Percentiles rank a stretch among this genome's conserved stretches.
These are phyloP conservation scores for Saccharomyces uvarum DNA, from an alignment of 1,139 yeast genomes.

Conservation along the genomic window DNA sequence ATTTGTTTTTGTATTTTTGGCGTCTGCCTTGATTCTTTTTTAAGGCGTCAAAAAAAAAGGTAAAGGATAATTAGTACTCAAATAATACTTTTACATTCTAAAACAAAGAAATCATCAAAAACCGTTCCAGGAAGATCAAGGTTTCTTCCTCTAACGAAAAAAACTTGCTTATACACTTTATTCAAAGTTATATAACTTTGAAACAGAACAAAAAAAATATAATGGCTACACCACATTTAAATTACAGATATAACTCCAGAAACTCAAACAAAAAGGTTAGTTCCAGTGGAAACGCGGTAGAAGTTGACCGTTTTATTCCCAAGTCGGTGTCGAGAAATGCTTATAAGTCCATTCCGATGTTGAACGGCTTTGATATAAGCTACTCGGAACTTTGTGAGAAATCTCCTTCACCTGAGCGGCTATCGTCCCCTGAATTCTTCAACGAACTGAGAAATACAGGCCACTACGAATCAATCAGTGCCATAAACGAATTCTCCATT, in stretches of 20 bases:
- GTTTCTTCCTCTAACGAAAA: background rate
- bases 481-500: constrained; percentile 14
- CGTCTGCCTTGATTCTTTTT: background rate
- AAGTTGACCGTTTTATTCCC: constrained; percentile 33
- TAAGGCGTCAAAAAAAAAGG: background rate
- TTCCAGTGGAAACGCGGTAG: constrained; percentile 5
- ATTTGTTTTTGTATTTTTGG: background rate
- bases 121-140: background rate
- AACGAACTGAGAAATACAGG: constrained; percentile 22
- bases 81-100: background rate
- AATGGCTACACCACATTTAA: background rate
- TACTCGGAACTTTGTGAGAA: constrained; percentile 13
- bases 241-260: background rate
- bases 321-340: constrained; percentile 26
- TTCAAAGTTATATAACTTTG: background rate
- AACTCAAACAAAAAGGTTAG: constrained; percentile 1
- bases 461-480: constrained; percentile 19
- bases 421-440: constrained; percentile 29
- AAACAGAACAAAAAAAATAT: background rate
- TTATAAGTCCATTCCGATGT: constrained; percentile 21
- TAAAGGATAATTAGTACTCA: background rate
- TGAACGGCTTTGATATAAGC: constrained; percentile 12
- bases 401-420: constrained; percentile 23
- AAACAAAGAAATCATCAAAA: background rate
- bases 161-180: background rate